A percentile compares a stretch with the other conserved stretches of the same genome.
These are phyloP conservation scores for Penicillium nordicum DNA, from an alignment of 2,329 filamentous ascomycete species.

Conservation along the genomic window DNA sequence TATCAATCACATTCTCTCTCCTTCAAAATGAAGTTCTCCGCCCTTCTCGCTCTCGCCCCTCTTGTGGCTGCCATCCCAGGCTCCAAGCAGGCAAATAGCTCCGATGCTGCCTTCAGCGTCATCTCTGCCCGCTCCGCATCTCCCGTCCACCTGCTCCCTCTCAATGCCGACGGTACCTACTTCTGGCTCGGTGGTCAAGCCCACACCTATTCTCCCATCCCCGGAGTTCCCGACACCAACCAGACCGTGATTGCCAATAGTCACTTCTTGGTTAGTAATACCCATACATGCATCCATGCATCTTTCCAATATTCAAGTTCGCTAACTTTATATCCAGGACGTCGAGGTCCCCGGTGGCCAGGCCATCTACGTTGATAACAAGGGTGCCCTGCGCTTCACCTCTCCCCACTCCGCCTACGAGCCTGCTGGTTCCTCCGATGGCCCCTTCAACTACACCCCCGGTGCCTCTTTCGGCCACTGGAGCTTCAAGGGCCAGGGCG, in stretches of 20 bases:
- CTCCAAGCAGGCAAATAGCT: slow-evolving; percentile 8
- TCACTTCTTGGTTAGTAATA: slow-evolving; percentile 29
- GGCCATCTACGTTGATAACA: slow-evolving; percentile 53
- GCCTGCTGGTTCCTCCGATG: slow-evolving; percentile 49
- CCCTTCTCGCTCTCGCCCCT: slow-evolving; percentile 24
- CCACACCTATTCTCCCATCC: slow-evolving; percentile 48
- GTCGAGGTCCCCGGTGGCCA: slow-evolving; percentile 62
- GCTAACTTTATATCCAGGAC: slow-evolving; percentile 32
- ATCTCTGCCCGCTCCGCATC: slow-evolving; percentile 45
- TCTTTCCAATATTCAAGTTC: neutral
- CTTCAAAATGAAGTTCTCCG: slow-evolving; percentile 28
- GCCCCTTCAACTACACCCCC: slow-evolving; percentile 47
- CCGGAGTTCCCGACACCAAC: slow-evolving; percentile 39
- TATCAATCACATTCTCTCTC: neutral
- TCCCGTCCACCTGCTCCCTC: slow-evolving; percentile 45
- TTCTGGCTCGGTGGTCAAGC: slow-evolving; percentile 51
- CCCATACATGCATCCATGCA: neutral
- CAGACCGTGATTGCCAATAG: slow-evolving; percentile 46
- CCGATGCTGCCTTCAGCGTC: slow-evolving; percentile 38
- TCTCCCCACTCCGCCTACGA: slow-evolving; percentile 52
- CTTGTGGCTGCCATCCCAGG: slow-evolving; percentile 24
- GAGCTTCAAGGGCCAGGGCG: slow-evolving; percentile 31
- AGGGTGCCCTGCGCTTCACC: slow-evolving; percentile 56
- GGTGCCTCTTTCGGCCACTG: slow-evolving; percentile 26
- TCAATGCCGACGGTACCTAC: slow-evolving; percentile 45